These are phyloP conservation scores for Graphilbum ipis-grandicollis DNA, from an alignment of 2,329 filamentous ascomycete genomes.

Conservation along the genomic window DNA sequence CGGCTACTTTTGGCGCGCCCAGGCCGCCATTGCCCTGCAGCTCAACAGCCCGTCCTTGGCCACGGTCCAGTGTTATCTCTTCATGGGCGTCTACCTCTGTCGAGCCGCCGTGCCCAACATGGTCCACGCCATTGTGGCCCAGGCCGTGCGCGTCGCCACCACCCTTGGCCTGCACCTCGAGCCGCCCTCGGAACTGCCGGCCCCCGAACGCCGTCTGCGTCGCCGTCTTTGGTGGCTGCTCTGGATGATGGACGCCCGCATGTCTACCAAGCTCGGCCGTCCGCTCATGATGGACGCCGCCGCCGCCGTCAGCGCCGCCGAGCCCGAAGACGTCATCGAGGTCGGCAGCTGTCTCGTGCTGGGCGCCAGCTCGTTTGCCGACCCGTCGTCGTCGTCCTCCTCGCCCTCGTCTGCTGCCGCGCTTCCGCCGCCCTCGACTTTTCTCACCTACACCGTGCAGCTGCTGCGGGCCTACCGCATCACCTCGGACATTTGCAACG, in stretches of 20 bases:
- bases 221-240: slow-evolving; percentile 35
- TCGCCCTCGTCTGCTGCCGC: no score
- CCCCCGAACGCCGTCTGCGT: slow-evolving; percentile 21
- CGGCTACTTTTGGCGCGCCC: slow-evolving; percentile 27
- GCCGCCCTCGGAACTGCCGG: slow-evolving; percentile 18
- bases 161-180: slow-evolving; percentile 30
- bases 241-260: slow-evolving; percentile 28
- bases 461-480: slow-evolving; percentile 18
- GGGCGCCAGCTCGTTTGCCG: no score
- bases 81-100: slow-evolving; percentile 26
- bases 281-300: slow-evolving; percentile 19
- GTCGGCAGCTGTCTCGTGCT: no score
- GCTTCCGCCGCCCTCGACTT: no score
- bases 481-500: slow-evolving; percentile 15
- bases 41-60: slow-evolving; percentile 27
- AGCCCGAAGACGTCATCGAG: slow-evolving; percentile 17
- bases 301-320: slow-evolving; percentile 18
- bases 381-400: no score
- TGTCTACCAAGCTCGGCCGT: slow-evolving; percentile 26
- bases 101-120: slow-evolving; percentile 31
- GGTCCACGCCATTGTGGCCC: slow-evolving; percentile 20
- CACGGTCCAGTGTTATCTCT: slow-evolving; percentile 30
- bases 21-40: slow-evolving; percentile 22
- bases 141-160: slow-evolving; percentile 26
- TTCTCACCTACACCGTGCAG: slow-evolving; percentile 19